Evolutionary conservation across 495 filamentous ascomycete species (phyloP), one percentile per base, ranked within the genome.

Genomic region (Talaromyces liani): DNA sequence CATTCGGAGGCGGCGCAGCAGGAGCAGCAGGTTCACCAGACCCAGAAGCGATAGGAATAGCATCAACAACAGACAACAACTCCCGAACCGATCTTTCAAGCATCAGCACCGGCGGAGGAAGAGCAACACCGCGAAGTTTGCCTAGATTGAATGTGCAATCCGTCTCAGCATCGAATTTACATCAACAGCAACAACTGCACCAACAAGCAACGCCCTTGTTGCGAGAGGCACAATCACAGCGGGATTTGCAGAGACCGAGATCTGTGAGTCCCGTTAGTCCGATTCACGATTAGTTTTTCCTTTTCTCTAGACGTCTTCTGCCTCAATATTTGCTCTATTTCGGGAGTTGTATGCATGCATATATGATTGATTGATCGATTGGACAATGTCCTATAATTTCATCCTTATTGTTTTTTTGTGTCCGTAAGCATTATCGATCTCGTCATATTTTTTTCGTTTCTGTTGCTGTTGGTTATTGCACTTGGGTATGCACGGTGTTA

Each of bases 1-100:
- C 56, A 22, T 34, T 33, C n/a, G 27, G 31, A 58, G 18, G 18
- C 7, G 27, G 18, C 4, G 16, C 27, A 36, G 27, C 27, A n/a
- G 27, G 56, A 58, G 6, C 51, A 55, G 12, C 51, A 55, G 12
- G 22, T 0, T 5, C n/a, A 49, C 6, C 16, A 49, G 18, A 4
- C 16, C n/a, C 45, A 7, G 53, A 56, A 31, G 53, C n/a, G 22
- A 56, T 56, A 56, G 53, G 53, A 56, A 29, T 56, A 25, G 53
- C 53, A 14, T 33, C 56, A n/a, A 33, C 56, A 36, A 36, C 56
- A 33, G 27, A 29, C 12, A 49, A 25, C 60, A 61, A 61, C 27
- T 62, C 60, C 4, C 34, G 58, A 3, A 61, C 58, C 16, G 60
- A 62, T 62, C 5, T 62, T 2, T 62, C 60, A 12, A 62, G 60